These are phyloP conservation scores for Xanthoceras sorbifolium DNA, from an alignment of 345 rosid species.

Conservation along the genomic window DNA sequence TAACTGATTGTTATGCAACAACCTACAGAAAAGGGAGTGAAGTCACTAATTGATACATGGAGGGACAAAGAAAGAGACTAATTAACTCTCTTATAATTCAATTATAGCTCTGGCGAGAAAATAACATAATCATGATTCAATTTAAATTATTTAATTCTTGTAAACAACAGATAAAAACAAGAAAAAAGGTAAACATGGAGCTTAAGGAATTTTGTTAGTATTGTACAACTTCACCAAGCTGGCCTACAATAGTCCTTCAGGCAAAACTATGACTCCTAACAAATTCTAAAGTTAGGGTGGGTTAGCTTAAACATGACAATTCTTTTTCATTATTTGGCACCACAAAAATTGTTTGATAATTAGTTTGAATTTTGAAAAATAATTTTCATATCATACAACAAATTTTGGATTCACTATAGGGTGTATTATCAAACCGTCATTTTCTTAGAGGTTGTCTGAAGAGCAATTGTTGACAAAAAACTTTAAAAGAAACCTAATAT, in stretches of 20 bases:
- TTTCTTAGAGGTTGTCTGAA: not conserved
- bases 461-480: not conserved
- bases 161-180: not conserved
- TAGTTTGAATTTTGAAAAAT: not conserved
- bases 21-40: slow-evolving; percentile 36
- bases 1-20: slow-evolving; percentile 66
- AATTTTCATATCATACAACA: not conserved
- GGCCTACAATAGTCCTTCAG: not conserved
- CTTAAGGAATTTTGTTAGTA: not conserved
- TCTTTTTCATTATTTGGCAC: not conserved
- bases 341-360: not conserved
- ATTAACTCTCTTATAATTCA: not conserved
- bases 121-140: not conserved
- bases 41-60: not conserved
- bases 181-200: not conserved
- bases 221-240: not conserved
- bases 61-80: not conserved
- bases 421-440: not conserved
- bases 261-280: not conserved
- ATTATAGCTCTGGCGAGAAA: not conserved
- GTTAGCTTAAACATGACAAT: not conserved
- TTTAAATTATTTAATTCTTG: not conserved
- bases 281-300: not conserved
- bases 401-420: not conserved
- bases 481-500: not conserved